These are phyloP conservation scores for Leptodermis oblonga DNA, from an alignment of 257 asterid genomes.

Conservation along the genomic window DNA sequence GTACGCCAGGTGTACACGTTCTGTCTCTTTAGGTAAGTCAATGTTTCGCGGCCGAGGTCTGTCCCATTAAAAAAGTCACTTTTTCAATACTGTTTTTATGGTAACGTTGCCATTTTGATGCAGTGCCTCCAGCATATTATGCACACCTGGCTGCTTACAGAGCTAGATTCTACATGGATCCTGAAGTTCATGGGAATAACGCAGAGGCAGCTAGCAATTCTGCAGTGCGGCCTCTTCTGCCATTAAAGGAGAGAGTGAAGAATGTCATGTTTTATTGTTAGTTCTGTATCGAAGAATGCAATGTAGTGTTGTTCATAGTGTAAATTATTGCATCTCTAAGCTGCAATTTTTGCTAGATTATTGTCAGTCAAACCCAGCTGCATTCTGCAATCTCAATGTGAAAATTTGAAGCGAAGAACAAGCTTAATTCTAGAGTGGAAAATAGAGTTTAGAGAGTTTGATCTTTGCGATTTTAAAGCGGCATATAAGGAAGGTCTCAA, in stretches of 20 bases:
- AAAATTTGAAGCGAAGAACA: neutral
- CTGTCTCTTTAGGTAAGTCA: slow-evolving; percentile 30
- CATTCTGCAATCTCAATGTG: neutral
- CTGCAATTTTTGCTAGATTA: slow-evolving; percentile 12
- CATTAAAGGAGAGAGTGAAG: slow-evolving; percentile 29
- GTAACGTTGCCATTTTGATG: neutral
- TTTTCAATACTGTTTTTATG: too few relatives aligned
- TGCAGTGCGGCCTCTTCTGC: slow-evolving; percentile 28
- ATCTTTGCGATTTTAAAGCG: too few relatives aligned
- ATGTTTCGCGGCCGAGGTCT: too few relatives aligned
- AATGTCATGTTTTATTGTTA: slow-evolving; percentile 32
- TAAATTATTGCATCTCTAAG: slow-evolving; percentile 6
- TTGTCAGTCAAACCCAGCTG: neutral
- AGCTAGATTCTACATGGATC: slow-evolving; percentile 30
- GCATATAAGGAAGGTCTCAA: too few relatives aligned
- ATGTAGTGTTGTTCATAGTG: slow-evolving; percentile 10
- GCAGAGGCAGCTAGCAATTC: neutral
- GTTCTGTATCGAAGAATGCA: neutral
- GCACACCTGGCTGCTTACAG: slow-evolving; percentile 35
- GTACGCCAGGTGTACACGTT: slow-evolving; percentile 35
- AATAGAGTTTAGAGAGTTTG: neutral
- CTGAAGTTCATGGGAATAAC: slow-evolving; percentile 16
- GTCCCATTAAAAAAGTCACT: too few relatives aligned
- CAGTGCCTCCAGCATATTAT: slow-evolving; percentile 40
- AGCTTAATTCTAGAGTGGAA: neutral